phyloP scores from a whole-genome alignment of 495 filamentous ascomycete genomes.

The Neurospora sp. region DNA sequence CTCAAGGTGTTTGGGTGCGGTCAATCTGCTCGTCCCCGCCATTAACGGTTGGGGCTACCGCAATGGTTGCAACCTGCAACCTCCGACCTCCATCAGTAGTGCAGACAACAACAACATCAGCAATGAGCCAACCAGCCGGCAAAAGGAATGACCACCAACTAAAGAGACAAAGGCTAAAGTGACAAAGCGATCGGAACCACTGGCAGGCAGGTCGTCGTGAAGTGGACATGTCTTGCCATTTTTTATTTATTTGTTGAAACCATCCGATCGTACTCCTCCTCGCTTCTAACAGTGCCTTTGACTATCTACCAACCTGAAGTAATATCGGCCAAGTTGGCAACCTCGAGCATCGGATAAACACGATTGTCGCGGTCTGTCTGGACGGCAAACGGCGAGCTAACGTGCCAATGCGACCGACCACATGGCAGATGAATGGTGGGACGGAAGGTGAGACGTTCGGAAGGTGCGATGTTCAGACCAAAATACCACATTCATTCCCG shows the following conservation, averaged over 20 bases:
- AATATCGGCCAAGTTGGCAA: neutral
- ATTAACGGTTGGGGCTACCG: neutral
- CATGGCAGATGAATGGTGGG: neutral
- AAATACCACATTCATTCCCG: neutral
- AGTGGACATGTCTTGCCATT: too few species aligned
- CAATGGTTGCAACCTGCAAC: too few species aligned
- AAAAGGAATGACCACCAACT: too few species aligned
- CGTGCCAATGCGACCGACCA: neutral
- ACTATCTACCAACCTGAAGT: neutral
- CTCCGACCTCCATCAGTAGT: too few species aligned
- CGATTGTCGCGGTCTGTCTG: neutral
- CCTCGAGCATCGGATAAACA: neutral
- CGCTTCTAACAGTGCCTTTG: neutral
- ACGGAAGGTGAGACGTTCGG: neutral
- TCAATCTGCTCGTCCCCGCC: neutral
- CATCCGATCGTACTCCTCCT: neutral
- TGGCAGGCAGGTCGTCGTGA: too few species aligned
- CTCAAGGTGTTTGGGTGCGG: neutral
- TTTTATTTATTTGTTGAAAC: too few species aligned
- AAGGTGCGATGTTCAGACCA: neutral
- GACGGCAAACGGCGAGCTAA: neutral
- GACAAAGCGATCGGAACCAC: too few species aligned
- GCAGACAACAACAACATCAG: too few species aligned
- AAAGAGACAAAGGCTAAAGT: too few species aligned
- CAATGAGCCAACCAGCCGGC: too few species aligned